Evolutionary conservation across 257 asterid species (phyloP).

Genomic region (Solanum peruvianum): DNA sequence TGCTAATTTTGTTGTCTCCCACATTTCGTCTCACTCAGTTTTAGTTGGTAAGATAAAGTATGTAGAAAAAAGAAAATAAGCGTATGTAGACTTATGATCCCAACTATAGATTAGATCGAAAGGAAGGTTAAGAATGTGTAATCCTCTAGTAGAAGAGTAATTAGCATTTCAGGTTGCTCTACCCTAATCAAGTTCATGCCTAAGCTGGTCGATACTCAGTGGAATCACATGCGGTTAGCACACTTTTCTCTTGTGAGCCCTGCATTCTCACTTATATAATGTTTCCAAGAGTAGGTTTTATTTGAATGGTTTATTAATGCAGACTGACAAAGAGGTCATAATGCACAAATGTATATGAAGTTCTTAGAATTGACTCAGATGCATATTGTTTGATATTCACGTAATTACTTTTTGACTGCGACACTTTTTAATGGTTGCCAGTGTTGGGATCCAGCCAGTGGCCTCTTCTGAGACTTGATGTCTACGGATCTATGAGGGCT

Average conservation of each 20-base stretch:
- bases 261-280: neutral
- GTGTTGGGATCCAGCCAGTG: conserved; percentile 85
- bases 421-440: conserved; percentile 10
- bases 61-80: neutral
- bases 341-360: neutral
- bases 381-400: conserved; percentile 1
- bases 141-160: neutral
- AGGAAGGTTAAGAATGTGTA: neutral
- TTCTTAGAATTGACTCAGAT: neutral
- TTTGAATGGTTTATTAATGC: neutral
- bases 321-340: neutral
- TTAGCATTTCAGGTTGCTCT: neutral
- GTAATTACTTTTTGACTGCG: conserved; percentile 3
- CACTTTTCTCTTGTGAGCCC: neutral
- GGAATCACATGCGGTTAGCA: neutral
- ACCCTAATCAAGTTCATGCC: neutral
- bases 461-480: conserved; percentile 69
- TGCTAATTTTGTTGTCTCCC: neutral
- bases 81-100: neutral
- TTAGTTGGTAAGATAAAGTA: neutral
- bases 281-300: neutral
- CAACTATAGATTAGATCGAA: neutral
- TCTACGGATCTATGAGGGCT: conserved; percentile 63
- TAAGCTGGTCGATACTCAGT: neutral
- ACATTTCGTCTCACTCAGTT: neutral